Evolutionary conservation across 768 basidiomycete genomes (phyloP), one percentile per base, ranked within the genome.

Genomic region (Hygrophorus pudorinus): DNA sequence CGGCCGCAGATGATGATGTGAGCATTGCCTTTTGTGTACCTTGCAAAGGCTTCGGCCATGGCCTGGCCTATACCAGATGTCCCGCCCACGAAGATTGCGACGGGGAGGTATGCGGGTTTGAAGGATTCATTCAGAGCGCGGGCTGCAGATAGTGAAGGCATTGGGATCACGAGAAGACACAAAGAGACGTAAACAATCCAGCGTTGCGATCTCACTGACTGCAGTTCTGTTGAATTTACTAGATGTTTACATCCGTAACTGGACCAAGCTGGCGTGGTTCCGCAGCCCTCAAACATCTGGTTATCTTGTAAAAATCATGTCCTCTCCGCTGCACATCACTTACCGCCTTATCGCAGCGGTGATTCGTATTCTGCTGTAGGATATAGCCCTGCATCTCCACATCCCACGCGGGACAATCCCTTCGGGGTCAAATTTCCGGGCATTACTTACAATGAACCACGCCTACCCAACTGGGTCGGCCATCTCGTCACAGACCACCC

Each of bases 401-500:
- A 59, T 32, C 74, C 77, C 1, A 60, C 56, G n/a, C 58, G 63
- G 38, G 50, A 63, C 4, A 49, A 65, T 14, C 79, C 78, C 2
- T 57, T 78, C 2, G 75, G 78, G 1, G 58, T 73, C 1, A 51
- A 55, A 3, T 79, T 67, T 48, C 75, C 77, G 16, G 77, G 76
- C 1, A 31, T 51, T 5, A 71, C 75, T 1, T 77, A 59, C 56
- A 67, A 68, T 30, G 77, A 75, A 51, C 45, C 49, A 1, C 66
- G 60, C 28, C 54, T 60, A 32, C 71, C 77, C 6, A 81, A 81
- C 56, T 82, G 79, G 79, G 73, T 82, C 28, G 74, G 79, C 2
- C 67, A 76, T 54, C 59, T 79, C n/a, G 58, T 78, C 38, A 70
- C 64, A 7, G 63, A 68, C 43, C 63, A 57, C 29, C 64, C 66